A percentile compares a stretch with the other conserved stretches of the same genome.
phyloP scores from a whole-genome alignment of 306 rosid genomes.

The Vigna trinervia region DNA sequence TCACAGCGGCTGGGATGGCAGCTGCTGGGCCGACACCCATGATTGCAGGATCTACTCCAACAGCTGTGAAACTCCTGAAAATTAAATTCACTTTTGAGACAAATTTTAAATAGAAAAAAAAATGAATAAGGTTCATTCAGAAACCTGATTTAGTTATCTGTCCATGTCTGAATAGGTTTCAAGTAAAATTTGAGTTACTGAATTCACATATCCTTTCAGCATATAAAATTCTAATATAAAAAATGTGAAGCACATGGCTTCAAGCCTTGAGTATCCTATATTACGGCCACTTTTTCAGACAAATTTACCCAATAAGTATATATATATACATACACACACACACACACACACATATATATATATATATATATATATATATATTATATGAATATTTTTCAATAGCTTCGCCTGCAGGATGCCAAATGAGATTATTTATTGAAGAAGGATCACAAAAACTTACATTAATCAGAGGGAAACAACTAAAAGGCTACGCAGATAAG shows the following conservation, averaged over 20 bases:
- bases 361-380: background rate
- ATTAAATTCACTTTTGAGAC: slow-evolving; percentile 14
- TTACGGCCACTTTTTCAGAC: background rate
- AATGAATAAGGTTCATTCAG: slow-evolving; percentile 1
- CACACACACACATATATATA: too few relatives aligned
- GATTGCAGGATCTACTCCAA: slow-evolving; percentile 94
- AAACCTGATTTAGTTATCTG: background rate
- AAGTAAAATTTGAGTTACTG: background rate
- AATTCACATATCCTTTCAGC: slow-evolving; percentile 10
- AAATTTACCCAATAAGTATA: background rate
- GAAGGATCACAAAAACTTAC: background rate
- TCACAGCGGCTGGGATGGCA: slow-evolving; percentile 93
- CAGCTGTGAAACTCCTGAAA: slow-evolving; percentile 86
- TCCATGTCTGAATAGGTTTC: slow-evolving; percentile 14
- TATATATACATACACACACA: too few relatives aligned
- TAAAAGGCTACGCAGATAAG: background rate
- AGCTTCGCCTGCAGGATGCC: background rate
- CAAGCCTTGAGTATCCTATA: background rate
- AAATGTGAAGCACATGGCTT: slow-evolving; percentile 18
- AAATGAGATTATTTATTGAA: slow-evolving; percentile 5
- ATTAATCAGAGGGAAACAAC: background rate
- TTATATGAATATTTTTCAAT: slow-evolving; percentile 6
- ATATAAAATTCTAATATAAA: background rate
- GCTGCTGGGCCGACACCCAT: slow-evolving; percentile 96
- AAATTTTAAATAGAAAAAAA: background rate